Evolutionary conservation across 257 asterid species (phyloP).

Genomic region (Capsicum chinense): DNA sequence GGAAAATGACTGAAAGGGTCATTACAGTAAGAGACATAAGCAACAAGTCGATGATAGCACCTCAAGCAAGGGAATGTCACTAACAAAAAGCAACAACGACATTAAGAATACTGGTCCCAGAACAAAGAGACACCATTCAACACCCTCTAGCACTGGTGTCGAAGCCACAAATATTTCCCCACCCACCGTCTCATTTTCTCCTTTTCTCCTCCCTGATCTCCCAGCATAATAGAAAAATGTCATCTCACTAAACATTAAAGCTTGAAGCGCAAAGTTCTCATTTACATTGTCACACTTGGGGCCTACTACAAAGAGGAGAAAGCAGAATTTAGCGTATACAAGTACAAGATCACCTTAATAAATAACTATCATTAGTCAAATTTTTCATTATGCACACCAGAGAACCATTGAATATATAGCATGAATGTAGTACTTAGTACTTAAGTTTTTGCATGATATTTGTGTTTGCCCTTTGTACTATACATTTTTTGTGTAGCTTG

Average conservation of each 20-base stretch:
- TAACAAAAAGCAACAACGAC: too few species aligned
- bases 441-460: background rate
- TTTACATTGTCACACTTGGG: background rate
- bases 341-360: background rate
- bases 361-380: background rate
- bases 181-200: too few species aligned
- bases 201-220: too few species aligned
- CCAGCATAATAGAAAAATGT: background rate
- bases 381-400: slow-evolving; percentile 2
- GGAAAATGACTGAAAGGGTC: too few species aligned
- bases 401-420: slow-evolving; percentile 7
- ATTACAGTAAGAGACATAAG: too few species aligned
- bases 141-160: too few species aligned
- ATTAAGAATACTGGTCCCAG: too few species aligned
- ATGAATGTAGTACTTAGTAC: background rate
- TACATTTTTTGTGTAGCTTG: slow-evolving; percentile 14
- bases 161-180: too few species aligned
- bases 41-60: too few species aligned
- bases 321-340: background rate
- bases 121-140: too few species aligned
- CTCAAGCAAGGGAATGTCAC: too few species aligned
- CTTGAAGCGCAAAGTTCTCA: background rate
- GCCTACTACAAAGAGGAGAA: background rate
- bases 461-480: background rate
- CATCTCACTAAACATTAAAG: background rate